These are phyloP conservation scores for Evernia prunastri DNA, from an alignment of 495 filamentous ascomycete genomes.

Conservation along the genomic window DNA sequence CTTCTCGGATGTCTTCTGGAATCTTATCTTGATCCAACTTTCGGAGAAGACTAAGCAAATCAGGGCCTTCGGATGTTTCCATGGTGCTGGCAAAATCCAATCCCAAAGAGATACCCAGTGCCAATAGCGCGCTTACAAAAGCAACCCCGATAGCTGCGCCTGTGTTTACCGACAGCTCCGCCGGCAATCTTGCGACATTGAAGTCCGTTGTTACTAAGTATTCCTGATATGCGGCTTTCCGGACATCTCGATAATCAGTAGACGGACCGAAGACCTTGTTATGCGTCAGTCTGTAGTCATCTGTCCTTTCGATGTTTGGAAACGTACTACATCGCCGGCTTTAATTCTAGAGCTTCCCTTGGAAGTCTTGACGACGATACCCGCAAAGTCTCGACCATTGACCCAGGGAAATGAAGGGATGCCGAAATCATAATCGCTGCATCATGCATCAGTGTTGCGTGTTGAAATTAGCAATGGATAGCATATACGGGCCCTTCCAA, in stretches of 20 bases:
- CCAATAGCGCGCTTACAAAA: slow-evolving; percentile 53
- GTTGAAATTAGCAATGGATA: slow-evolving; percentile 10
- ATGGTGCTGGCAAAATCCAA: slow-evolving; percentile 45
- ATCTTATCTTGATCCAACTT: slow-evolving; percentile 35
- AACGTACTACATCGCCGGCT: slow-evolving; percentile 45
- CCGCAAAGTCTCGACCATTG: slow-evolving; percentile 57
- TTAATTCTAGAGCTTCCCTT: slow-evolving; percentile 40
- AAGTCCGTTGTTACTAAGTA: slow-evolving; percentile 57
- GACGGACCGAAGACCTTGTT: slow-evolving; percentile 51
- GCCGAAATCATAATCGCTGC: slow-evolving; percentile 60
- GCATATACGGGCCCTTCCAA: slow-evolving; percentile 62
- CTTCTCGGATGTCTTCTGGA: slow-evolving; percentile 46
- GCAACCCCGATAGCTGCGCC: slow-evolving; percentile 59
- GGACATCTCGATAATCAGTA: slow-evolving; percentile 64
- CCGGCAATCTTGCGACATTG: slow-evolving; percentile 55
- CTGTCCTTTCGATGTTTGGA: neutral
- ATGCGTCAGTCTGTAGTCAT: neutral
- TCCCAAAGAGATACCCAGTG: slow-evolving; percentile 56
- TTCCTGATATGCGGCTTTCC: slow-evolving; percentile 64
- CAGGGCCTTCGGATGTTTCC: slow-evolving; percentile 41
- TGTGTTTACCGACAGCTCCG: slow-evolving; percentile 39
- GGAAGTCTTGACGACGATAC: slow-evolving; percentile 47
- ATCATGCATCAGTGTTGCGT: neutral
- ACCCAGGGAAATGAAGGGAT: slow-evolving; percentile 60
- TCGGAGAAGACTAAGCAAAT: slow-evolving; percentile 43